Percentiles rank a stretch among this genome's conserved stretches.
phyloP scores from a whole-genome alignment of 2,329 filamentous ascomycete species.

The Hyphodiscus sp. region DNA sequence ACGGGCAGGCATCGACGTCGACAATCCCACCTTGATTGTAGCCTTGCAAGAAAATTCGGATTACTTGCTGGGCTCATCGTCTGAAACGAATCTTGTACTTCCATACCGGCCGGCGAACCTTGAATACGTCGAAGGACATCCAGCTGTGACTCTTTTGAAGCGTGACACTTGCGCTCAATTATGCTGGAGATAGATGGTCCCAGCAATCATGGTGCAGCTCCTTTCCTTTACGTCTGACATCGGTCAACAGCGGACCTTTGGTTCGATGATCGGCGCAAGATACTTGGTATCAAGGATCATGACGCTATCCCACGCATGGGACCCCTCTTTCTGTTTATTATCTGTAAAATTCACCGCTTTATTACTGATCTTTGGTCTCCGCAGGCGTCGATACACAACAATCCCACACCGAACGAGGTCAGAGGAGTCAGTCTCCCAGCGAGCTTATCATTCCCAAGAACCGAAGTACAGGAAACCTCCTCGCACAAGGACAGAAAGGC shows the following conservation, averaged over 20 bases:
- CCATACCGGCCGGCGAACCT: background rate
- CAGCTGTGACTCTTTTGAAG: background rate
- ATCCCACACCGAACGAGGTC: constrained; percentile 14
- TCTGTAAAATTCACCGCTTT: background rate
- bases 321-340: constrained; percentile 1
- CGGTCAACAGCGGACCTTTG: constrained; percentile 1
- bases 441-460: constrained; percentile 51
- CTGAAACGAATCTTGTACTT: background rate
- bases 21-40: background rate
- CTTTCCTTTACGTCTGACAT: constrained; percentile 1
- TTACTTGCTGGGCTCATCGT: background rate
- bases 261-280: constrained; percentile 7
- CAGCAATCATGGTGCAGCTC: constrained; percentile 26
- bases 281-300: constrained; percentile 10
- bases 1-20: background rate
- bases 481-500: constrained; percentile 32
- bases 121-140: background rate
- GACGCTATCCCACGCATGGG: constrained; percentile 1
- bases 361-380: background rate
- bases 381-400: constrained; percentile 23
- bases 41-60: background rate
- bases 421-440: constrained; percentile 14
- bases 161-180: constrained; percentile 14
- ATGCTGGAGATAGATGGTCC: constrained; percentile 30
- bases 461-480: constrained; percentile 57